These are phyloP conservation scores for Setomelanomma holmii DNA, from an alignment of 2,329 filamentous ascomycete species.

Conservation along the genomic window DNA sequence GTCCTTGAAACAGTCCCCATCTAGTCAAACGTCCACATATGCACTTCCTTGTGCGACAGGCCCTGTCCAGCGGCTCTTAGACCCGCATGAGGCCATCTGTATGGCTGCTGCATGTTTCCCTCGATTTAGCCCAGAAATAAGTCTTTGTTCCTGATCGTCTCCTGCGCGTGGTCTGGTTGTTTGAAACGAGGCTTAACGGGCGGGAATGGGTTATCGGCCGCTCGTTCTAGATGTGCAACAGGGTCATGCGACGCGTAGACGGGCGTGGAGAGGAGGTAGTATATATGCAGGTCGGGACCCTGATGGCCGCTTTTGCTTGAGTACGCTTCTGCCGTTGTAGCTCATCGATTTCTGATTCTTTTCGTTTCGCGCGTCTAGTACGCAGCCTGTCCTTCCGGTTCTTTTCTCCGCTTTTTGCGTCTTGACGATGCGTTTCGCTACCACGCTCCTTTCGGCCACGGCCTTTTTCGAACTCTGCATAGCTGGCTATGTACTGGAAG, in stretches of 20 bases:
- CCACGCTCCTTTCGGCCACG: slow-evolving; percentile 42
- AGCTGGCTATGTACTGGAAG: slow-evolving; percentile 51
- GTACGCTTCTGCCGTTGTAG: slow-evolving; percentile 26
- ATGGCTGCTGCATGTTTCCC: slow-evolving; percentile 25
- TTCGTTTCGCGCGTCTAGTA: slow-evolving; percentile 41
- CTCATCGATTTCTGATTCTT: slow-evolving; percentile 24
- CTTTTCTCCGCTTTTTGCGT: slow-evolving; percentile 25
- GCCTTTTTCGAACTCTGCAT: slow-evolving; percentile 45
- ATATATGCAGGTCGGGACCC: slow-evolving; percentile 32
- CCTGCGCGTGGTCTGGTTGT: slow-evolving; percentile 1
- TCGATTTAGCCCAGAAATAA: slow-evolving; percentile 29
- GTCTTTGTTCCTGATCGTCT: background rate
- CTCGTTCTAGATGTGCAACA: too few relatives aligned
- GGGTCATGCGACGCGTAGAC: slow-evolving; percentile 17
- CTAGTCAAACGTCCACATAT: slow-evolving; percentile 27
- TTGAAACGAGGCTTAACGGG: slow-evolving; percentile 36
- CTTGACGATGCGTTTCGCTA: slow-evolving; percentile 46
- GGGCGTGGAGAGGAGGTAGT: slow-evolving; percentile 9
- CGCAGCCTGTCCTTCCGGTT: slow-evolving; percentile 39
- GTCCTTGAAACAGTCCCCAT: slow-evolving; percentile 37
- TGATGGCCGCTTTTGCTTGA: slow-evolving; percentile 10
- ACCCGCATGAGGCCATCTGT: slow-evolving; percentile 9
- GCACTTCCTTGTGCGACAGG: slow-evolving; percentile 13
- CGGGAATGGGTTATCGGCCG: too few relatives aligned
- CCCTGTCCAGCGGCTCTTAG: too few relatives aligned